Base-by-base conservation (phyloP, 257 asterid genomes). In the Solanum ossicruentum region DNA sequence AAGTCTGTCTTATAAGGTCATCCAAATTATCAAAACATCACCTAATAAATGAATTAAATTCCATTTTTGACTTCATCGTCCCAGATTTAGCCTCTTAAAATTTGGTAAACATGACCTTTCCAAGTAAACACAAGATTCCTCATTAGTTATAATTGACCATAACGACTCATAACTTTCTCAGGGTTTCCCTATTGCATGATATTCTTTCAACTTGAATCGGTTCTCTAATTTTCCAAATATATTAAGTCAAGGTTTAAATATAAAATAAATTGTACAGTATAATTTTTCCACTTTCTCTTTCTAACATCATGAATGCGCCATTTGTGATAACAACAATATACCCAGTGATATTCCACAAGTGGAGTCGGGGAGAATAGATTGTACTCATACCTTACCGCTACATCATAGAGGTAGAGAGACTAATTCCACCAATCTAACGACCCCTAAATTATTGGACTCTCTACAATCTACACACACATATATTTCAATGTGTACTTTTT, bases 261-360 rank as follows among this genome's bases (percentile, higher is more conserved):
- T 28, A 12, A 10, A 61, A 61, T 28, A 28, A 6, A 26, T 10
- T 17, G 13, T 12, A n/a, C 28, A 18, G 36, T 23, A 63, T 12
- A 23, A 23, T 67, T 45, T 45, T 23, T 6, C 65, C 60, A 23
- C 26, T 15, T 12, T 41, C 77, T 58, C 65, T 8, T 49, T 63
- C 85, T n/a, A 47, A 83, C 84, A 67, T 75, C 58, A 83, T 77
- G 60, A 73, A 39, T 86, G 84, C 84, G 84, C 70, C 28, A 66
- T 36, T 36, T 36, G 41, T 36, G 2, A n/a, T n/a, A n/a, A n/a
- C n/a, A n/a, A n/a, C n/a, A n/a, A n/a, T n/a, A n/a, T n/a, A n/a
- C n/a, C n/a, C n/a, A n/a, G n/a, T n/a, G n/a, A n/a, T n/a, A n/a
- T n/a, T n/a, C n/a, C n/a, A n/a, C n/a, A n/a, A n/a, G n/a, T n/a